Evolutionary conservation across 352 stramenopile genomes (phyloP).

Genomic region (Phytophthora uliginosa): DNA sequence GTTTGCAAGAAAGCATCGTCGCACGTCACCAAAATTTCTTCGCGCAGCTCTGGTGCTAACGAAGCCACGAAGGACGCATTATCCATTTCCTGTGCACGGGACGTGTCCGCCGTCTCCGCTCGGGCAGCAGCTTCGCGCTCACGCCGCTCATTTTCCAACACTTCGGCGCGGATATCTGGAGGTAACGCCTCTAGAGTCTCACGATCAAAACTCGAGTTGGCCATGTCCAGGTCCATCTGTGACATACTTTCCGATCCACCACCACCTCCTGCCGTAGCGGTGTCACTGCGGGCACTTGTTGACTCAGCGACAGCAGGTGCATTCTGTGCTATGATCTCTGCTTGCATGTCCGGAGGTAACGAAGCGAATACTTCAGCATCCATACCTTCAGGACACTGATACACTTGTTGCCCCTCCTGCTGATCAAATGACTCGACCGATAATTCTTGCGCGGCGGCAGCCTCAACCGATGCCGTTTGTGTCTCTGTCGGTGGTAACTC

Average conservation of each 20-base stretch:
- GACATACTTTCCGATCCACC: slow-evolving; percentile 71
- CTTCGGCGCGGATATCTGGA: slow-evolving; percentile 97
- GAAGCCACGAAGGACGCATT: slow-evolving; percentile 98
- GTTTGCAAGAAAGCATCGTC: slow-evolving; percentile 97
- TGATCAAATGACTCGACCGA: slow-evolving; percentile 29
- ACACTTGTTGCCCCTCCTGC: slow-evolving; percentile 32
- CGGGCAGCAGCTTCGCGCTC: slow-evolving; percentile 87
- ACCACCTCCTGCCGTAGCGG: slow-evolving; percentile 37
- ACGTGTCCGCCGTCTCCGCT: slow-evolving; percentile 89
- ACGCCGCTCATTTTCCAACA: slow-evolving; percentile 97
- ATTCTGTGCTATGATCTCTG: slow-evolving; percentile 94
- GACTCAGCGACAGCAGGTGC: slow-evolving; percentile 44
- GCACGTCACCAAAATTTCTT: slow-evolving; percentile 98
- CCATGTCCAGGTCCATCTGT: slow-evolving; percentile 87
- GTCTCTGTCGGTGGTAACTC: slow-evolving; percentile 32
- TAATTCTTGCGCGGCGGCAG: slow-evolving; percentile 30
- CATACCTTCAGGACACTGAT: slow-evolving; percentile 94
- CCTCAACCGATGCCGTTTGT: slow-evolving; percentile 31
- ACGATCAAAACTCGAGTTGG: slow-evolving; percentile 94
- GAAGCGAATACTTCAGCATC: slow-evolving; percentile 98
- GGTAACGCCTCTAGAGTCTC: slow-evolving; percentile 97
- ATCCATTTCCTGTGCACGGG: slow-evolving; percentile 98
- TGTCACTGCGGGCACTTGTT: slow-evolving; percentile 39
- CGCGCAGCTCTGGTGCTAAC: slow-evolving; percentile 94
- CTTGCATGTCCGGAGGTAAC: slow-evolving; percentile 97